Percentiles rank a stretch among this genome's conserved stretches.
Conservation (phyloP, 2,329 filamentous ascomycete species). For the Rutstroemia sp. region DNA sequence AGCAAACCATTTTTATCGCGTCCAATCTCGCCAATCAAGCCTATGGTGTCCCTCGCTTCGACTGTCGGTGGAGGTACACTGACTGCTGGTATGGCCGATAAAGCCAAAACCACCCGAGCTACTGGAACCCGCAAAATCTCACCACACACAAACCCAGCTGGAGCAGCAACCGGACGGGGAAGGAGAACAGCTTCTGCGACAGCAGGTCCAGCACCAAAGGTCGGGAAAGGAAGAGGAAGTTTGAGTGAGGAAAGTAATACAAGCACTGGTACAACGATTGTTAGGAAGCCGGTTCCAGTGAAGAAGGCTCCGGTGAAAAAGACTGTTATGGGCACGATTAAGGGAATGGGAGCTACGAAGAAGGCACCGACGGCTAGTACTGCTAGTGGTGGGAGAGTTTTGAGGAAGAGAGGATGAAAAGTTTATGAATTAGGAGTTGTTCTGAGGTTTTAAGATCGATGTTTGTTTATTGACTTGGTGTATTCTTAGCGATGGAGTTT, state of each 20-base stretch:
- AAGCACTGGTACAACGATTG: conserved; percentile 39
- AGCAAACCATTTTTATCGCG: conserved; percentile 50
- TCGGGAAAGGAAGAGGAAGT: conserved; percentile 48
- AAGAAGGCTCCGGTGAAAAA: conserved; percentile 39
- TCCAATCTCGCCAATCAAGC: conserved; percentile 56
- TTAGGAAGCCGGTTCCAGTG: conserved; percentile 45
- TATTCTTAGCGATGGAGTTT: conserved; percentile 1
- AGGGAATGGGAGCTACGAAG: conserved; percentile 43
- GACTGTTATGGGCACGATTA: conserved; percentile 47
- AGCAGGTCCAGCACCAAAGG: conserved; percentile 33
- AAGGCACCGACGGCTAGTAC: conserved; percentile 40
- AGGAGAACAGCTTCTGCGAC: conserved; percentile 29
- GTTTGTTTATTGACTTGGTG: neutral
- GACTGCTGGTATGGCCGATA: conserved; percentile 51
- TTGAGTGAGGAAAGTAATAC: conserved; percentile 54
- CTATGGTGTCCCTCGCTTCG: conserved; percentile 26
- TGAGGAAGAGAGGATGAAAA: conserved; percentile 23
- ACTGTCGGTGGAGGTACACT: conserved; percentile 35
- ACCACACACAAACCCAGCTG: conserved; percentile 11
- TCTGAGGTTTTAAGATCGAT: neutral
- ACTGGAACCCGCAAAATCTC: conserved; percentile 34
- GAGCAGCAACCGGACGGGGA: conserved; percentile 18
- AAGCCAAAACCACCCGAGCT: conserved; percentile 48
- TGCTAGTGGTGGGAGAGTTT: conserved; percentile 22
- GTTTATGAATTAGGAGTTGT: neutral